A percentile compares a stretch with the other conserved stretches of the same genome.
Evolutionary conservation across 2,329 filamentous ascomycete species (phyloP).

Genomic region (Volutella citrinella): DNA sequence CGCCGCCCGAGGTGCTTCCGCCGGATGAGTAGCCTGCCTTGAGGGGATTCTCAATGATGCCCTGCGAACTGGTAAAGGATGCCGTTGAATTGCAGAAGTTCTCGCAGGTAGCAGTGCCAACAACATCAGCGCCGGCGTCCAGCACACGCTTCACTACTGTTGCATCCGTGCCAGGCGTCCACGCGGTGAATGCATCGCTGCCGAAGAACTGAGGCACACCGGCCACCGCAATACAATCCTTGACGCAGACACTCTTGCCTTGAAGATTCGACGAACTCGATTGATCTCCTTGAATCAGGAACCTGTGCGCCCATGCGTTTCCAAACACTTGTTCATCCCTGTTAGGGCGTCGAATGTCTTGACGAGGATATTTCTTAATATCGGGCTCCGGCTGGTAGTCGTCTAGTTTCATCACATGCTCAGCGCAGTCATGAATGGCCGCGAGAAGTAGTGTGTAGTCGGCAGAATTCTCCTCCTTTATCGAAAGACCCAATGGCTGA

Average conservation of each 20-base stretch:
- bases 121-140: conserved; percentile 47
- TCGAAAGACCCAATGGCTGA: conserved; percentile 32
- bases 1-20: conserved; percentile 47
- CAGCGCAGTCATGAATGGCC: conserved; percentile 49
- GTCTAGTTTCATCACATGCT: conserved; percentile 39
- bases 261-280: conserved; percentile 22
- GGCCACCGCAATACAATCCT: conserved; percentile 54
- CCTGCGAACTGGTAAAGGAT: conserved; percentile 45
- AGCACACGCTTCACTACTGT: conserved; percentile 50
- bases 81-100: conserved; percentile 49
- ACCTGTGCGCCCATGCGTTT: conserved; percentile 50
- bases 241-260: conserved; percentile 48
- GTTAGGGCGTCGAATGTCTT: conserved; percentile 38
- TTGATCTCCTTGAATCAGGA: conserved; percentile 38
- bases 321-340: conserved; percentile 42
- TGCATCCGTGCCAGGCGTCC: conserved; percentile 51
- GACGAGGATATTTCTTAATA: conserved; percentile 40
- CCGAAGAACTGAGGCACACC: conserved; percentile 52
- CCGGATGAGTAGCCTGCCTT: conserved; percentile 44
- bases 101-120: conserved; percentile 51
- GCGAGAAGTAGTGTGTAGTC: conserved; percentile 48
- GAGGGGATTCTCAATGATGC: conserved; percentile 44
- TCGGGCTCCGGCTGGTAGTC: conserved; percentile 45
- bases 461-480: conserved; percentile 34
- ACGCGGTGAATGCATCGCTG: conserved; percentile 46